Evolutionary conservation across 768 basidiomycete genomes (phyloP).

Genomic region (Termitomyces sp.): DNA sequence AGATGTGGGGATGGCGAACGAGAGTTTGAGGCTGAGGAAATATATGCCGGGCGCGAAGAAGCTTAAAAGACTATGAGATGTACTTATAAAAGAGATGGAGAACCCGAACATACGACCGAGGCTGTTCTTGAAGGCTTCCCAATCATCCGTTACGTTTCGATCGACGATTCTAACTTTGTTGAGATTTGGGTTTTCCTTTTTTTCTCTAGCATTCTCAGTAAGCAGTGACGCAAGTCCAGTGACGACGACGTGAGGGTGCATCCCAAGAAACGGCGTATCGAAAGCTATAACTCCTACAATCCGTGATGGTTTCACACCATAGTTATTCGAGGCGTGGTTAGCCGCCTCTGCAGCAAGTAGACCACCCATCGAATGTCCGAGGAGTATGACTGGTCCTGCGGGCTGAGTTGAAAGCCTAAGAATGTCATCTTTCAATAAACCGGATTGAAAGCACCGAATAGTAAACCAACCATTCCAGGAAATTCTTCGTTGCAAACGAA

Average conservation of each 20-base stretch:
- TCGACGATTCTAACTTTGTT: constrained; percentile 49
- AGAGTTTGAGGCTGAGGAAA: constrained; percentile 10
- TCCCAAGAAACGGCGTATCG: constrained; percentile 58
- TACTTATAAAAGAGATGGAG: not conserved
- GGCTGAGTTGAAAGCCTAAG: constrained; percentile 54
- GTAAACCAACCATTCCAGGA: constrained; percentile 49
- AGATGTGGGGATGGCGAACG: constrained; percentile 17
- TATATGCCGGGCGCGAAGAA: constrained; percentile 3
- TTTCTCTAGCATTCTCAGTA: constrained; percentile 26
- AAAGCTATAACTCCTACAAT: constrained; percentile 57
- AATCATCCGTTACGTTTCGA: constrained; percentile 45
- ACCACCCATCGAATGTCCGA: constrained; percentile 64
- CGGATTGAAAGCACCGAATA: not conserved
- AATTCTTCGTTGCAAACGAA: constrained; percentile 47
- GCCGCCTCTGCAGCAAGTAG: constrained; percentile 58
- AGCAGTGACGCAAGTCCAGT: constrained; percentile 55
- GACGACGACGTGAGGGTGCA: constrained; percentile 62
- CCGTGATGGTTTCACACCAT: constrained; percentile 35
- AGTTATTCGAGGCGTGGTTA: constrained; percentile 38
- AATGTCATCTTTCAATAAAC: not conserved
- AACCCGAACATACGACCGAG: constrained; percentile 23
- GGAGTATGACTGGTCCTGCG: constrained; percentile 51
- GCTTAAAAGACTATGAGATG: not conserved
- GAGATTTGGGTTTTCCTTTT: constrained; percentile 38
- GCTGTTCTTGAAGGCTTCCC: constrained; percentile 44